Conservation (phyloP, 768 basidiomycete species). For the Ramaria sp. region DNA sequence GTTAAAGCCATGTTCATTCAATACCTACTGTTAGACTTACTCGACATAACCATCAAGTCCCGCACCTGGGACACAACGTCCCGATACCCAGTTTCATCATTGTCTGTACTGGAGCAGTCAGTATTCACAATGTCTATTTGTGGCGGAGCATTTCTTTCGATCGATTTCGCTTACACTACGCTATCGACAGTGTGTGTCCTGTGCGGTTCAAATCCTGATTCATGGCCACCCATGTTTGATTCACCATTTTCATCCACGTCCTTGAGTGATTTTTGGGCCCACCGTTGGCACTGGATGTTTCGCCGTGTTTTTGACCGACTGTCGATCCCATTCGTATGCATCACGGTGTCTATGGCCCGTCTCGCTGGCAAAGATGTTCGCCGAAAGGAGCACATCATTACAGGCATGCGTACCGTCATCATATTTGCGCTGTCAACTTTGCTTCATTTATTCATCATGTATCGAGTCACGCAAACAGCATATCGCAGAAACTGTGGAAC, state of each 20-base stretch:
- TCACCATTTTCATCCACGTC: constrained; percentile 1
- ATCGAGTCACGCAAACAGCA: neutral
- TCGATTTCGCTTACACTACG: neutral
- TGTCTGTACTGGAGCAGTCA: neutral
- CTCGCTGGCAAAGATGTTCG: neutral
- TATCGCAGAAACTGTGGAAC: neutral
- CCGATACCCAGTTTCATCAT: neutral
- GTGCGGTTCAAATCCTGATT: neutral
- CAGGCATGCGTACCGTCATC: neutral
- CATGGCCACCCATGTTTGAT: constrained; percentile 6
- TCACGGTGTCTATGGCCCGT: neutral
- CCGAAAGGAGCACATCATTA: neutral
- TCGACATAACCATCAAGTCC: neutral
- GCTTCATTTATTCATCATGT: constrained; percentile 1
- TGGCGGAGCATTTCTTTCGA: neutral
- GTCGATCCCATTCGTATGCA: neutral
- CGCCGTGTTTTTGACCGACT: constrained; percentile 1
- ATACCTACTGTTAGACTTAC: neutral
- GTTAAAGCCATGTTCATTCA: neutral
- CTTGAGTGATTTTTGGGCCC: constrained; percentile 4
- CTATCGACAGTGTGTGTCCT: neutral
- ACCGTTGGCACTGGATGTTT: constrained; percentile 4
- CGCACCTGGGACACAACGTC: neutral
- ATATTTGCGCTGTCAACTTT: constrained; percentile 2
- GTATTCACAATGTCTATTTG: neutral